Evolutionary conservation across 2,329 filamentous ascomycete genomes (phyloP).

Genomic region (Fusarium nelsonii): DNA sequence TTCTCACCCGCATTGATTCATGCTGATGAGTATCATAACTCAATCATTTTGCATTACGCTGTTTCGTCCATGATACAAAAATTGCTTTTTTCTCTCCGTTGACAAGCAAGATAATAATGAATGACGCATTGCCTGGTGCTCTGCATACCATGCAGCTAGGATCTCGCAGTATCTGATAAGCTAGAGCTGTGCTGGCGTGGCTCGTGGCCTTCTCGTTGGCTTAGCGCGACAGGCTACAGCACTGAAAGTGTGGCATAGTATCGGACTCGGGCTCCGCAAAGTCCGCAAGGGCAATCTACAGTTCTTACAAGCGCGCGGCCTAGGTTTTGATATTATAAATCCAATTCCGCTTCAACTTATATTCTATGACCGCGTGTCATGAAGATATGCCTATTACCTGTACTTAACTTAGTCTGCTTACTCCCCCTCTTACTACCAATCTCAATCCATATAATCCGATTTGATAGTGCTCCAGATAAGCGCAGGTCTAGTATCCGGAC

Average conservation of each 20-base stretch:
- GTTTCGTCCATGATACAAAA: conserved; percentile 4
- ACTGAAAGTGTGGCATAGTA: conserved; percentile 9
- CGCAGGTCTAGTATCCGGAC: not conserved
- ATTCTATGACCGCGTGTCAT: conserved; percentile 8
- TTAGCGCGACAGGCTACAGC: conserved; percentile 12
- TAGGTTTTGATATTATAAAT: conserved; percentile 14
- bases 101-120: conserved; percentile 26
- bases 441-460: not conserved
- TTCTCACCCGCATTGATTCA: not conserved
- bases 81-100: conserved; percentile 9
- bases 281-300: conserved; percentile 12
- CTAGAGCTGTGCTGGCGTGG: conserved; percentile 32
- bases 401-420: conserved; percentile 12
- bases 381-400: conserved; percentile 1
- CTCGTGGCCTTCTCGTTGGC: conserved; percentile 17
- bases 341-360: not conserved
- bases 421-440: not conserved
- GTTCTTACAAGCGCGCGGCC: conserved; percentile 17
- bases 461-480: not conserved
- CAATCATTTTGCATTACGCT: not conserved
- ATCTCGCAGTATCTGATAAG: conserved; percentile 41
- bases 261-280: conserved; percentile 38
- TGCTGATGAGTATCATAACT: not conserved
- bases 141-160: conserved; percentile 31
- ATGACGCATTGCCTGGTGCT: conserved; percentile 35